Conservation (phyloP, 352 stramenopile genomes). For the Elongisporangium undulatum region DNA sequence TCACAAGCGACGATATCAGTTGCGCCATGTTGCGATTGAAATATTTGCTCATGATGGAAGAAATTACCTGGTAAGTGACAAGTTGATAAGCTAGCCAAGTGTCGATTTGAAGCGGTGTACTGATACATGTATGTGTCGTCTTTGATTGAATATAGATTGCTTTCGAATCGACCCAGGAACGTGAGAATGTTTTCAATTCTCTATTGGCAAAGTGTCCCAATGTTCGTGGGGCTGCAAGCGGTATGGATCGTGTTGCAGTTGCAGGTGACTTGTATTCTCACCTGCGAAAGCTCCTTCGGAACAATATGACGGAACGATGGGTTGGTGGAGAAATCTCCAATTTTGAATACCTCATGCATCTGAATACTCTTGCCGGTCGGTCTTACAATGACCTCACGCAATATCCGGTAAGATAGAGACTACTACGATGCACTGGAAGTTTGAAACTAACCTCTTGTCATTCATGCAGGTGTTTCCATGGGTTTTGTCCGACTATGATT, state of each 20-base stretch:
- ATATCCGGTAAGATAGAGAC: conserved; percentile 80
- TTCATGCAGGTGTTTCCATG: conserved; percentile 91
- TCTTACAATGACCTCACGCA: conserved; percentile 98
- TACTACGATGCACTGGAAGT: neutral
- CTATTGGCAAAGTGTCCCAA: conserved; percentile 69
- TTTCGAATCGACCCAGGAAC: conserved; percentile 55
- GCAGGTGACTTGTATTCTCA: conserved; percentile 62
- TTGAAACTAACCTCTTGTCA: neutral
- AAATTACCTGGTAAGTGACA: conserved; percentile 68
- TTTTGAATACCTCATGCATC: conserved; percentile 96
- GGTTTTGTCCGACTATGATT: conserved; percentile 96
- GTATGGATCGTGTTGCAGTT: conserved; percentile 42
- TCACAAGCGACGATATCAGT: conserved; percentile 71
- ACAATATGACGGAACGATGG: conserved; percentile 80
- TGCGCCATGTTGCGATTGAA: conserved; percentile 69
- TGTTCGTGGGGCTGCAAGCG: conserved; percentile 56
- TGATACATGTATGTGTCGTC: neutral
- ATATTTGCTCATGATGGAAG: conserved; percentile 70
- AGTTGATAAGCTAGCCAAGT: neutral
- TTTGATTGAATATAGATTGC: conserved; percentile 36
- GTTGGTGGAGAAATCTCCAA: conserved; percentile 68
- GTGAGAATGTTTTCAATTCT: conserved; percentile 70
- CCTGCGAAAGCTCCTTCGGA: conserved; percentile 56
- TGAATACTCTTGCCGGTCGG: conserved; percentile 95
- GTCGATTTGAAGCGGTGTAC: neutral